These are phyloP conservation scores for Zasmidium citrigriseum DNA, from an alignment of 2,329 filamentous ascomycete species.

Conservation along the genomic window DNA sequence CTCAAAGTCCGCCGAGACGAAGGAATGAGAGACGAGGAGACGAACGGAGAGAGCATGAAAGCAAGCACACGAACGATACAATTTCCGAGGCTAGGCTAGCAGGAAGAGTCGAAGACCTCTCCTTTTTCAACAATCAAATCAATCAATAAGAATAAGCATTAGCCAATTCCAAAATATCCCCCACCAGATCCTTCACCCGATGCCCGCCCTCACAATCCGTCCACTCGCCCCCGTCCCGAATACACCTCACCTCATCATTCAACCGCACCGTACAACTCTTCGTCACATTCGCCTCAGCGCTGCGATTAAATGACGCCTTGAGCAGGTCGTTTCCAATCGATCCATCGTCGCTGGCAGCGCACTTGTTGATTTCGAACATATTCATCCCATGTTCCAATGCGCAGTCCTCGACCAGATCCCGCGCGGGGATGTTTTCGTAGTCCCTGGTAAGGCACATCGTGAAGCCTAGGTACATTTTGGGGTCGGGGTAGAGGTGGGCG, in stretches of 20 bases:
- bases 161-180: slow-evolving; percentile 57
- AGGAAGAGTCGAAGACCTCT: neutral
- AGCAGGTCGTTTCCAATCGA: slow-evolving; percentile 61
- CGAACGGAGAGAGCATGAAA: neutral
- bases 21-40: neutral
- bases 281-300: slow-evolving; percentile 48
- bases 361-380: slow-evolving; percentile 78
- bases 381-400: slow-evolving; percentile 88
- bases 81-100: neutral
- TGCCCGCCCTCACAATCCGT: slow-evolving; percentile 71
- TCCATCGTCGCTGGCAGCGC: slow-evolving; percentile 75
- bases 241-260: slow-evolving; percentile 77
- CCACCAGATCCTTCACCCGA: slow-evolving; percentile 70
- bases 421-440: slow-evolving; percentile 75
- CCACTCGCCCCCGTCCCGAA: slow-evolving; percentile 79
- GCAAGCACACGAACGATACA: neutral
- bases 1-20: too few relatives aligned
- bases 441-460: slow-evolving; percentile 82
- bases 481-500: slow-evolving; percentile 75
- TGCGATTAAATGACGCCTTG: slow-evolving; percentile 66
- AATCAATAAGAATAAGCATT: neutral
- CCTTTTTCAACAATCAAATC: neutral
- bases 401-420: slow-evolving; percentile 79
- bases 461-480: slow-evolving; percentile 84
- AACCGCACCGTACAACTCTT: slow-evolving; percentile 61